Evolutionary conservation across 2,329 filamentous ascomycete species (phyloP).

Genomic region (Didymella glomerata): DNA sequence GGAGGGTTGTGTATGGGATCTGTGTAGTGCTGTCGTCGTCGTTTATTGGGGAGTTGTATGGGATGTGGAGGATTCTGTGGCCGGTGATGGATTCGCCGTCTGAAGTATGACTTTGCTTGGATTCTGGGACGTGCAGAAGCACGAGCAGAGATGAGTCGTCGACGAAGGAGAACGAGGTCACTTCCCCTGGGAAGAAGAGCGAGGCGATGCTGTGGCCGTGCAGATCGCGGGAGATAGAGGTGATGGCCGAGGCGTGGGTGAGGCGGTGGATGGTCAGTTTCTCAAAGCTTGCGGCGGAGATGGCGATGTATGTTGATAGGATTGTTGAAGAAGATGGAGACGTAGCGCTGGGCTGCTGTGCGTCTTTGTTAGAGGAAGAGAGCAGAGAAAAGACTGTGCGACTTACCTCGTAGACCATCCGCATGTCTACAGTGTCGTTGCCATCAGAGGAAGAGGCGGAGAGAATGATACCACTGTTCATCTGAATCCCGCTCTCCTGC

Average conservation of each 20-base stretch:
- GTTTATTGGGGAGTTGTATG: conserved; percentile 30
- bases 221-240: conserved; percentile 47
- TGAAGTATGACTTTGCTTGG: not conserved
- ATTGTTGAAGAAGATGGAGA: conserved; percentile 2
- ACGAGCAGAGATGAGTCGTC: conserved; percentile 69
- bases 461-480: conserved; percentile 67
- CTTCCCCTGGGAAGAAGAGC: conserved; percentile 42
- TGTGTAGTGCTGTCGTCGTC: not conserved
- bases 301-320: conserved; percentile 42
- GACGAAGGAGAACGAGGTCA: conserved; percentile 61
- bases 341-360: conserved; percentile 3
- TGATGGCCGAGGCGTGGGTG: conserved; percentile 52
- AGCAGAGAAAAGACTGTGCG: not conserved
- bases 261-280: conserved; percentile 44
- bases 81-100: not conserved
- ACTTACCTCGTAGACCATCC: conserved; percentile 63
- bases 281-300: conserved; percentile 21
- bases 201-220: conserved; percentile 63
- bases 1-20: conserved; percentile 12
- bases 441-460: conserved; percentile 45
- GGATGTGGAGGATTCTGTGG: conserved; percentile 31
- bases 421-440: conserved; percentile 60
- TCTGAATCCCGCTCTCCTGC: conserved; percentile 67
- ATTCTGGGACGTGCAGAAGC: conserved; percentile 56
- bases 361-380: not conserved